These are phyloP conservation scores for Trichoderma harzianum DNA, from an alignment of 2,329 filamentous ascomycete species.

Conservation along the genomic window DNA sequence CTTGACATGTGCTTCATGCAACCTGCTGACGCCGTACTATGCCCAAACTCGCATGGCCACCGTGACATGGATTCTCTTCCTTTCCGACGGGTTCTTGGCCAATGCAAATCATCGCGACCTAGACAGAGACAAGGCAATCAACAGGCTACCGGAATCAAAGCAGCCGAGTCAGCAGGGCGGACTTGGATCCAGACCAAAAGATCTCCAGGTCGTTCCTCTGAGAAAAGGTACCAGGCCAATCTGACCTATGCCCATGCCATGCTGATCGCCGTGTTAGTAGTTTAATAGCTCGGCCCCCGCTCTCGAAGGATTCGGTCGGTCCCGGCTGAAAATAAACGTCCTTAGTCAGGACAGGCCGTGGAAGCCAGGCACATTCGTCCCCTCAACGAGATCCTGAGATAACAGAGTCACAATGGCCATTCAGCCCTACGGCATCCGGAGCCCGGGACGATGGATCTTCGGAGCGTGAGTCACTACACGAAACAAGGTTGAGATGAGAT, in stretches of 20 bases:
- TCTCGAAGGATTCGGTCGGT: background rate
- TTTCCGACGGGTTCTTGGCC: background rate
- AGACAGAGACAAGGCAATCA: background rate
- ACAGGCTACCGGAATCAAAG: background rate
- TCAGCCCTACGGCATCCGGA: conserved; percentile 7
- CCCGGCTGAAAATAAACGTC: background rate
- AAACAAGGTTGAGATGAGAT: background rate
- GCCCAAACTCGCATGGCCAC: background rate
- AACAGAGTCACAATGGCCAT: background rate
- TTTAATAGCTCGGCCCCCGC: background rate
- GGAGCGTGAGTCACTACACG: background rate
- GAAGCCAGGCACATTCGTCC: background rate
- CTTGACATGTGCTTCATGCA: background rate
- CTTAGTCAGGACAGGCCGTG: background rate
- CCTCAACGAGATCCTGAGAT: background rate
- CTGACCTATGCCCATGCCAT: background rate
- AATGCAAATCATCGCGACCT: background rate
- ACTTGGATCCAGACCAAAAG: background rate
- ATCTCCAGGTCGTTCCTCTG: background rate
- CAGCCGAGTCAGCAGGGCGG: background rate
- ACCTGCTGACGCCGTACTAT: background rate
- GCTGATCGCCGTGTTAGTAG: background rate
- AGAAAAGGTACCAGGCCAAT: background rate
- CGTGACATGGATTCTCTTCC: background rate
- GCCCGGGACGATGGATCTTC: background rate